phyloP scores from a whole-genome alignment of 257 asterid genomes.

The Plectranthus barbatus region DNA sequence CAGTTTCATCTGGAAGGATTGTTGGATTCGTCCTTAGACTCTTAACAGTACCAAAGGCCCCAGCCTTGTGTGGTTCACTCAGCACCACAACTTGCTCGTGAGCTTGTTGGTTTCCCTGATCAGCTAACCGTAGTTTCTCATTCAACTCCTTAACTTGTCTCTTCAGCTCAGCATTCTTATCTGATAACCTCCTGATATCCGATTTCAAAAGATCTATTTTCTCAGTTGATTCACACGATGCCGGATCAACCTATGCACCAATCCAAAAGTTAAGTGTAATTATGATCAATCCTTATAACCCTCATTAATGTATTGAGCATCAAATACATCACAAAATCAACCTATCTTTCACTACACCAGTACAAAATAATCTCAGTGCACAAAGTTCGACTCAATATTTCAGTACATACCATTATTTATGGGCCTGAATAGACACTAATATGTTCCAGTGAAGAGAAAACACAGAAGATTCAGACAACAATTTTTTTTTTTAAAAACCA shows the following conservation, averaged over 20 bases:
- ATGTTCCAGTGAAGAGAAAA: too few species aligned
- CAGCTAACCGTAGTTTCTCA: slow-evolving; percentile 45
- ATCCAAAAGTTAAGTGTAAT: neutral
- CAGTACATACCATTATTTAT: too few species aligned
- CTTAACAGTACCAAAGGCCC: slow-evolving; percentile 73
- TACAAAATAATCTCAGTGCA: neutral
- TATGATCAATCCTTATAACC: too few species aligned
- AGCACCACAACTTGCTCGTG: slow-evolving; percentile 31
- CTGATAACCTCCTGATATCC: slow-evolving; percentile 36
- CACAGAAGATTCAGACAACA: neutral
- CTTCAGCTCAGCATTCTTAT: slow-evolving; percentile 47
- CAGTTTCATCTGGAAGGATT: slow-evolving; percentile 53
- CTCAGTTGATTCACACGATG: slow-evolving; percentile 45
- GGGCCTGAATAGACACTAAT: neutral
- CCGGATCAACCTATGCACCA: slow-evolving; percentile 40
- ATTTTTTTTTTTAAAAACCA: neutral
- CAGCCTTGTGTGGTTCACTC: slow-evolving; percentile 54
- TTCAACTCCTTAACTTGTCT: slow-evolving; percentile 55
- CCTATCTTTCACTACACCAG: neutral
- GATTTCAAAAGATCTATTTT: slow-evolving; percentile 40
- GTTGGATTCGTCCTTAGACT: slow-evolving; percentile 58
- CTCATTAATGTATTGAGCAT: neutral
- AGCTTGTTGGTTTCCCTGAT: slow-evolving; percentile 36
- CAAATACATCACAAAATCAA: slow-evolving; percentile 7
- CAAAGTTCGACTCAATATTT: neutral